Evolutionary conservation across 176 grass and related monocot species (phyloP).

Genomic region (Triticum dicoccoides): DNA sequence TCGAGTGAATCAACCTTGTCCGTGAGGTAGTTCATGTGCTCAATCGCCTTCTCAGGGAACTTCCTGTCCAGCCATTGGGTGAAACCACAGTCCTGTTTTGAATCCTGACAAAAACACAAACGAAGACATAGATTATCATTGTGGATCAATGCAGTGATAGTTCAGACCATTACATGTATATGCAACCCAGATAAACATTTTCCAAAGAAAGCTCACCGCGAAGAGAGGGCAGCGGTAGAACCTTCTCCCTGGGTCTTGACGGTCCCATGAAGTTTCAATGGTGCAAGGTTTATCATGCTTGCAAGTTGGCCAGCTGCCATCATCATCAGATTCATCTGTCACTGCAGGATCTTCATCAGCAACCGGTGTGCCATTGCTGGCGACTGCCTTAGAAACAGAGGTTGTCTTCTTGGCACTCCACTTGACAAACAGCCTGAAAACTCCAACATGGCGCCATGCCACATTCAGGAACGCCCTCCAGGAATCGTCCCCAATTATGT

Average conservation of each 20-base stretch:
- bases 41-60: neutral
- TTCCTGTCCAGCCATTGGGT: neutral
- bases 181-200: neutral
- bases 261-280: neutral
- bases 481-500: neutral
- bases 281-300: neutral
- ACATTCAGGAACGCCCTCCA: slow-evolving; percentile 2
- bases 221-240: slow-evolving; percentile 10
- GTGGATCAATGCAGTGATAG: neutral
- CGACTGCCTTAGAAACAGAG: neutral
- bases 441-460: neutral
- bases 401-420: neutral
- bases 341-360: neutral
- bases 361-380: neutral
- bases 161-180: neutral
- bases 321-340: slow-evolving; percentile 5
- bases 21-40: neutral
- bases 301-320: slow-evolving; percentile 2
- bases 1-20: neutral
- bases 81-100: neutral
- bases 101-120: neutral
- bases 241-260: neutral
- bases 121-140: neutral
- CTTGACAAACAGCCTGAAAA: neutral
- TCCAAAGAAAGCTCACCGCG: neutral